A percentile compares a stretch with the other conserved stretches of the same genome.
These are phyloP conservation scores for Aspergillus terreus DNA, from an alignment of 2,329 filamentous ascomycete genomes.

Conservation along the genomic window DNA sequence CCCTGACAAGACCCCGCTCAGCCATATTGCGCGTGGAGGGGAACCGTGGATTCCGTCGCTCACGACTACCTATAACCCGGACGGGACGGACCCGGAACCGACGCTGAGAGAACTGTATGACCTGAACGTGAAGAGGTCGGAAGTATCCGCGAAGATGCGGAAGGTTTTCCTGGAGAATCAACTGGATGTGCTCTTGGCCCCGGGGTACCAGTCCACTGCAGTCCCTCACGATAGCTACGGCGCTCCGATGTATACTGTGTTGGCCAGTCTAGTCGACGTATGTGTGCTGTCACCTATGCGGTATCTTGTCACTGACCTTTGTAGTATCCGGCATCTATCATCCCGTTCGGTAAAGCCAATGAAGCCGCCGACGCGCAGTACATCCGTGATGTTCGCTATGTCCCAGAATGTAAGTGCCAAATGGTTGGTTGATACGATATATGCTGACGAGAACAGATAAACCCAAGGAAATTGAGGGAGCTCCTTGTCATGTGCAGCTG, in stretches of 20 bases:
- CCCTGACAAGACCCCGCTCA: conserved; percentile 15
- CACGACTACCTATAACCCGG: conserved; percentile 7
- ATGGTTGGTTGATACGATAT: too few relatives aligned
- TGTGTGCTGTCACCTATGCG: background rate
- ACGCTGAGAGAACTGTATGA: conserved; percentile 18
- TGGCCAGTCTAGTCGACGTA: conserved; percentile 23
- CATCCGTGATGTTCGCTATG: conserved; percentile 16
- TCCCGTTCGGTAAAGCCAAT: conserved; percentile 18
- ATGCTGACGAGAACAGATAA: conserved; percentile 8
- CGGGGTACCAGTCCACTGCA: conserved; percentile 21
- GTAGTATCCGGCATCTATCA: conserved; percentile 20
- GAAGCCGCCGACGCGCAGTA: conserved; percentile 15
- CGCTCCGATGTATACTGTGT: conserved; percentile 16
- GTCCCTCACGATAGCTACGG: conserved; percentile 21
- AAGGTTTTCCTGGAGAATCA: conserved; percentile 15
- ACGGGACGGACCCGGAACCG: conserved; percentile 8
- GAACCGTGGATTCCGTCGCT: conserved; percentile 20
- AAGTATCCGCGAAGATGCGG: conserved; percentile 13
- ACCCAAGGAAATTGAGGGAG: conserved; percentile 17
- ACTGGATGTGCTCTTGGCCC: conserved; percentile 20
- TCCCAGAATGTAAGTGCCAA: conserved; percentile 16
- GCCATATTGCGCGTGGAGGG: conserved; percentile 14
- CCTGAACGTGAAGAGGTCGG: conserved; percentile 12
- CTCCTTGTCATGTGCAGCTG: conserved; percentile 22
- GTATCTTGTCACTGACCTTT: background rate